Evolutionary conservation across 257 asterid species (phyloP).

Genomic region (Plectranthus barbatus): DNA sequence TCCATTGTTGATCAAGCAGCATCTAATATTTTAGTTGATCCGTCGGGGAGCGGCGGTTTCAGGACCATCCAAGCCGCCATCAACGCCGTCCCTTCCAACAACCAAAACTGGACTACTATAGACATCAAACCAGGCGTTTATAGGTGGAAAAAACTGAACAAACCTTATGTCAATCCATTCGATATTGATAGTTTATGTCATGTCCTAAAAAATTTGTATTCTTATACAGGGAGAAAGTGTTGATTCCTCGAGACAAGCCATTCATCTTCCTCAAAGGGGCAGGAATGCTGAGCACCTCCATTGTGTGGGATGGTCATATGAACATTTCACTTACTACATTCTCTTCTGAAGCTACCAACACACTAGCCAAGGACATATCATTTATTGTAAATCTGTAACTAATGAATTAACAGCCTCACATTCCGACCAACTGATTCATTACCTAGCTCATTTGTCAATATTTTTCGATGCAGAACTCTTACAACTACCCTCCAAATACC

Average conservation of each 20-base stretch:
- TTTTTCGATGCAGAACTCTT: constrained; percentile 19
- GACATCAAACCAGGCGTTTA: constrained; percentile 39
- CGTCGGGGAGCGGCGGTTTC: neutral
- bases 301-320: constrained; percentile 21
- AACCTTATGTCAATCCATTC: no score
- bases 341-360: constrained; percentile 32
- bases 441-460: neutral
- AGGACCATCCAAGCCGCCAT: constrained; percentile 24
- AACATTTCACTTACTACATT: constrained; percentile 22
- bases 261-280: constrained; percentile 41
- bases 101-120: constrained; percentile 34
- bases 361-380: neutral
- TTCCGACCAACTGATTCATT: no score
- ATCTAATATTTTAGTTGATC: neutral
- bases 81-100: constrained; percentile 36
- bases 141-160: neutral
- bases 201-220: no score
- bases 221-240: constrained; percentile 28
- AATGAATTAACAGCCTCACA: no score
- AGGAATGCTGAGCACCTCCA: constrained; percentile 18
- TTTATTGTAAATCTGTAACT: neutral
- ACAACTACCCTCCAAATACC: constrained; percentile 13
- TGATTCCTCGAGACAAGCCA: constrained; percentile 32
- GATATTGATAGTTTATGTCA: no score
- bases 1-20: no score